Evolutionary conservation across 73 alveolate species (phyloP).

Genomic region (Tetrahymena thermophila): DNA sequence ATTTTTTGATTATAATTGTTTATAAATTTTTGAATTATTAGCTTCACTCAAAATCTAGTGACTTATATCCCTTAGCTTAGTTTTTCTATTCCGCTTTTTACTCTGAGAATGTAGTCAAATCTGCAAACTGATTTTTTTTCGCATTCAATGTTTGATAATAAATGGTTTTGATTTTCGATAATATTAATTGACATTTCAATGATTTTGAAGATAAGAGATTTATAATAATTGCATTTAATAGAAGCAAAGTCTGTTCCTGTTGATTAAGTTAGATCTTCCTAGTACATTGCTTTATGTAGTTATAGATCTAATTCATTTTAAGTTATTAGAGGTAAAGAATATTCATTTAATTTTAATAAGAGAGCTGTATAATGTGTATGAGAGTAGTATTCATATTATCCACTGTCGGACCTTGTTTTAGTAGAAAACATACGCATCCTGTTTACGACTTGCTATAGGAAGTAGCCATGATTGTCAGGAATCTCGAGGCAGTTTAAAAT

Average conservation of each 20-base stretch:
- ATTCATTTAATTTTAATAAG: background rate
- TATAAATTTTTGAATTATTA: no score
- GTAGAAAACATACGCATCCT: background rate
- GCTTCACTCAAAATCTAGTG: background rate
- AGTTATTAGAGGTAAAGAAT: background rate
- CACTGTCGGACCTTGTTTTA: background rate
- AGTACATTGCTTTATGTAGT: background rate
- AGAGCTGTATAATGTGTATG: background rate
- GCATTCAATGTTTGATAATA: background rate
- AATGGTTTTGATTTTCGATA: background rate
- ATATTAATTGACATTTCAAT: background rate
- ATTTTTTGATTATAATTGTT: no score
- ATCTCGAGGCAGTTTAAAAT: background rate
- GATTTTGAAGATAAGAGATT: background rate
- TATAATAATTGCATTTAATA: background rate
- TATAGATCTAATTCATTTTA: background rate
- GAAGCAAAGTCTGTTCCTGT: background rate
- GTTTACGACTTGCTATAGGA: background rate
- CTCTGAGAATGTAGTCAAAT: background rate
- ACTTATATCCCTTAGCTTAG: background rate
- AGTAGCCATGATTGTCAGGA: background rate
- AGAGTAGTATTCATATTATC: background rate
- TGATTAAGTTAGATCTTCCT: background rate
- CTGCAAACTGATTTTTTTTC: background rate
- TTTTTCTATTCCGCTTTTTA: background rate